These are phyloP conservation scores for Evansstolkia leycettana DNA, from an alignment of 495 filamentous ascomycete genomes.

Conservation along the genomic window DNA sequence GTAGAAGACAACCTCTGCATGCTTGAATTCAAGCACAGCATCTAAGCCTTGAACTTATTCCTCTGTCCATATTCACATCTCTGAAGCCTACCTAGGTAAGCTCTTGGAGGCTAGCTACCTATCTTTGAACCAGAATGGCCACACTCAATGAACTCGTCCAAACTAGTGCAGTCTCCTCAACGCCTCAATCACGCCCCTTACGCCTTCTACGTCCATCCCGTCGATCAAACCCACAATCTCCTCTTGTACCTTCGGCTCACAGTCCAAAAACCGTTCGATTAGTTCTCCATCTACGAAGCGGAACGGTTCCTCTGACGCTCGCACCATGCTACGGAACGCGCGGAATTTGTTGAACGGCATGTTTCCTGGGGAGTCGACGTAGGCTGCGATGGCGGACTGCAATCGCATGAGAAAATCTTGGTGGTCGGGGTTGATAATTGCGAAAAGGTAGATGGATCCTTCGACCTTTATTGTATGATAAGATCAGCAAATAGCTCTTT, in stretches of 20 bases:
- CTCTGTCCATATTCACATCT: too few species aligned
- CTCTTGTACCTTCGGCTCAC: slow-evolving; percentile 48
- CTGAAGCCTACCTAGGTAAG: too few species aligned
- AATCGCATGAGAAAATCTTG: slow-evolving; percentile 76
- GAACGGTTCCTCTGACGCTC: slow-evolving; percentile 63
- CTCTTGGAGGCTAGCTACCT: too few species aligned
- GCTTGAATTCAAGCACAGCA: too few species aligned
- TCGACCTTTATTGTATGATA: slow-evolving; percentile 63
- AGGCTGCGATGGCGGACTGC: slow-evolving; percentile 55
- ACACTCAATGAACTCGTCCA: background rate
- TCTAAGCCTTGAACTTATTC: too few species aligned
- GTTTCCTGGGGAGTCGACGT: slow-evolving; percentile 52
- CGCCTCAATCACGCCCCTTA: slow-evolving; percentile 62
- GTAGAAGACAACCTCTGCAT: too few species aligned
- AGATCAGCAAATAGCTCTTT: slow-evolving; percentile 7
- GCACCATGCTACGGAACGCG: slow-evolving; percentile 58
- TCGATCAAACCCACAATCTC: slow-evolving; percentile 48
- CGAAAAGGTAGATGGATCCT: slow-evolving; percentile 85
- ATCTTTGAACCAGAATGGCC: background rate
- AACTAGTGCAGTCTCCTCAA: slow-evolving; percentile 55
- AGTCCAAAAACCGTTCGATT: slow-evolving; percentile 71
- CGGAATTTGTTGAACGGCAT: slow-evolving; percentile 69
- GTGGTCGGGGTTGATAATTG: slow-evolving; percentile 51
- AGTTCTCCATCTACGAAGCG: slow-evolving; percentile 91
- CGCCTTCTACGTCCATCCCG: slow-evolving; percentile 49